Conservation (phyloP, 768 basidiomycete genomes). For the Grammothele lineata region DNA sequence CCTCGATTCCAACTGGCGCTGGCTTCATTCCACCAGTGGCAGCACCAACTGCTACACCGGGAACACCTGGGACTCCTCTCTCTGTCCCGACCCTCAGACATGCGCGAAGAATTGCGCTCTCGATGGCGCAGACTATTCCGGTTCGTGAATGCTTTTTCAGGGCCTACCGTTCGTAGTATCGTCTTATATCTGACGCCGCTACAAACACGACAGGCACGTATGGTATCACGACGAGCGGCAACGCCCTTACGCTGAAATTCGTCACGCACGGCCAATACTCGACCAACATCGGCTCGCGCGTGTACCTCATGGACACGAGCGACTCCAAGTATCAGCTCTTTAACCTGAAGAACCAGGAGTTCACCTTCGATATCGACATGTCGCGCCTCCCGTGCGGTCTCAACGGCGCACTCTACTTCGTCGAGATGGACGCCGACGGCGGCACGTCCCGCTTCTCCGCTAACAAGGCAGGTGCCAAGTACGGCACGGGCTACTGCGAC, state of each 20-base stretch:
- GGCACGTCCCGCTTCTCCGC: conserved; percentile 42
- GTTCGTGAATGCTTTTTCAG: too few species aligned
- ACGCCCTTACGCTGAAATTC: conserved; percentile 31
- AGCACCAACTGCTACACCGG: conserved; percentile 50
- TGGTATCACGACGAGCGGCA: conserved; percentile 32
- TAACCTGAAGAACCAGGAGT: conserved; percentile 52
- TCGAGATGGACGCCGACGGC: conserved; percentile 57
- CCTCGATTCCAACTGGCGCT: conserved; percentile 50
- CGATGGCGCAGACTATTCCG: conserved; percentile 33
- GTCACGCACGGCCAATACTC: conserved; percentile 23
- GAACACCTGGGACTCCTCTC: conserved; percentile 48
- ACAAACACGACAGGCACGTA: conserved; percentile 26
- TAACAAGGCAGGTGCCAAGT: conserved; percentile 59
- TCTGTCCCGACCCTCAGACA: conserved; percentile 46
- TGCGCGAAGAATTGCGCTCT: conserved; percentile 38
- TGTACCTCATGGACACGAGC: conserved; percentile 43
- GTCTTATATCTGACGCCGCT: too few species aligned
- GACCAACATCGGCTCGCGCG: conserved; percentile 34
- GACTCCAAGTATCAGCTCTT: conserved; percentile 43
- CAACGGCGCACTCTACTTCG: conserved; percentile 60
- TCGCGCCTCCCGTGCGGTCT: conserved; percentile 54
- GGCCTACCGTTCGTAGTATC: not conserved
- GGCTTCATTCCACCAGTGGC: conserved; percentile 31
- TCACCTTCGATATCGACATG: conserved; percentile 58
- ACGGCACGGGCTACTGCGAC: conserved; percentile 65